Evolutionary conservation across 2,329 filamentous ascomycete species (phyloP), one percentile per base, ranked within the genome.

Genomic region (Trichophaea hybrida): DNA sequence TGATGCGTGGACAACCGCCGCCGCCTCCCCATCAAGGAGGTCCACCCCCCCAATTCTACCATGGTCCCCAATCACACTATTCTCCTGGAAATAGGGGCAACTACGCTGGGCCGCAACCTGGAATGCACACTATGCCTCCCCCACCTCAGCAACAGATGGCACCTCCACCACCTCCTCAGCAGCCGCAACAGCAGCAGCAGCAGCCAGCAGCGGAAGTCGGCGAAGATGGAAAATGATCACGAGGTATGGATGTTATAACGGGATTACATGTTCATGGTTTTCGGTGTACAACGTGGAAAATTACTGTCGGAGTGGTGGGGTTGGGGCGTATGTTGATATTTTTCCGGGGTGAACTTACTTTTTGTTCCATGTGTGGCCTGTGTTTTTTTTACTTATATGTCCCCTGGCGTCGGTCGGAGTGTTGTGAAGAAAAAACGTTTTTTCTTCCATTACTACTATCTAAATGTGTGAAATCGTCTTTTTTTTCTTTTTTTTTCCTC

Each of bases 21-120:
- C 61, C 58, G 51, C 63, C 59, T 34, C 63, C 61, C 13, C 64
- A 65, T 31, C 64, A 65, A 15, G 59, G 61, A 46, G 62, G 61
- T 31, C 56, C 61, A 7, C 61, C 61, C 35, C 57, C 50, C 13
- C 59, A 61, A 44, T 63, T 53, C 40, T 63, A 61, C 43, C 60
- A 65, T 24, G 44, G 38, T 17, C 59, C 61, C 32, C 63, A 63
- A 38, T 56, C 59, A 13, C 61, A 65, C 50, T 65, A 64, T 38
- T 56, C 24, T 24, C 24, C 60, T 15, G 59, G 59, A 24, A 57
- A 63, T 12, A 58, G 62, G 13, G 64, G 58, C 35, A 24, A 40
- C 35, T 63, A 60, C 51, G 60, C 37, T 44, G 63, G 63, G 17
- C 60, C 59, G 43, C 59, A 59, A 24, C 61, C 59, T 34, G 17